phyloP scores from a whole-genome alignment of 169 alveolate species.

The Plasmodium chabaudi region DNA sequence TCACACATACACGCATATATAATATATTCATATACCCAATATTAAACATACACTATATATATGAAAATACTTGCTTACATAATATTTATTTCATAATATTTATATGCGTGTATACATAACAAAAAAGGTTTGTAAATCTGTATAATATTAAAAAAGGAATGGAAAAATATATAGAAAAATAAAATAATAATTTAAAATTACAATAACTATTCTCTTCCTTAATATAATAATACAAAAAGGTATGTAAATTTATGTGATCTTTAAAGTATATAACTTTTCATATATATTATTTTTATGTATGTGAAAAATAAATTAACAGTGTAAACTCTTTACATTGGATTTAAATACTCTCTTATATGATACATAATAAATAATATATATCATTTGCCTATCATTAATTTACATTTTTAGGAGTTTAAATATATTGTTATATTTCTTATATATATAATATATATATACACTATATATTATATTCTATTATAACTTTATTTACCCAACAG shows the following conservation, averaged over 20 bases:
- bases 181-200: background rate
- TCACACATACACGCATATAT: background rate
- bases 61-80: background rate
- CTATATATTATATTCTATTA: no score
- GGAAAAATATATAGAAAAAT: background rate
- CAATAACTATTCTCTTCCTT: background rate
- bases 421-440: no score
- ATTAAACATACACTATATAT: no score
- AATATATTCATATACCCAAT: background rate
- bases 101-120: background rate
- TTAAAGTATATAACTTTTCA: background rate
- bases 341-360: no score
- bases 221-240: background rate
- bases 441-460: no score
- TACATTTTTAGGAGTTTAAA: no score
- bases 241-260: background rate
- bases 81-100: background rate
- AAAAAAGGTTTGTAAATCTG: background rate
- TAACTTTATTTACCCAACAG: no score
- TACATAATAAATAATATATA: no score
- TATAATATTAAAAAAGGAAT: background rate
- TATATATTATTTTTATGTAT: background rate
- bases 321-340: no score
- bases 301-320: background rate
- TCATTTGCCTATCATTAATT: no score